Conservation (phyloP, 2,329 filamentous ascomycete species). For the Cryphonectria carpinicola region DNA sequence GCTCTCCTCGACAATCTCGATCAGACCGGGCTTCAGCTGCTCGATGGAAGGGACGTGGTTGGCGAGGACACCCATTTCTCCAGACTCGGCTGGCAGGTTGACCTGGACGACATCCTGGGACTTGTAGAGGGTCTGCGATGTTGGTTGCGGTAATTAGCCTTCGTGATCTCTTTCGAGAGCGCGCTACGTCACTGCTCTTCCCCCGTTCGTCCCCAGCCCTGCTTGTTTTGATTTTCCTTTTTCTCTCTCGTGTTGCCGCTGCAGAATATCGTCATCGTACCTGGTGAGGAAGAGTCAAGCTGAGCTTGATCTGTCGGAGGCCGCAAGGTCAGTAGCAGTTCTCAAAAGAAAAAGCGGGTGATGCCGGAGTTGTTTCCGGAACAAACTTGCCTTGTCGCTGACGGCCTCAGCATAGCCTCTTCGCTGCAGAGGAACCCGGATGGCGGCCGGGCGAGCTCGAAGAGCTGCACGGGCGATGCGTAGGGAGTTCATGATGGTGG, state of each 20-base stretch:
- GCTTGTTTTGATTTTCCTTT: not conserved
- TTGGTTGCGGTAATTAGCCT: constrained; percentile 56
- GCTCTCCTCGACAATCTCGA: constrained; percentile 94
- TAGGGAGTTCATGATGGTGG: constrained; percentile 84
- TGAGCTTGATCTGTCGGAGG: constrained; percentile 81
- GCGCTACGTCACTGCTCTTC: constrained; percentile 5
- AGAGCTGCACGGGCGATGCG: constrained; percentile 83
- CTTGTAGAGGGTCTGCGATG: constrained; percentile 67
- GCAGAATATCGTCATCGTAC: constrained; percentile 62
- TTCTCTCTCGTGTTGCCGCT: not conserved
- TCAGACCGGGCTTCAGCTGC: constrained; percentile 94
- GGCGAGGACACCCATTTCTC: constrained; percentile 99
- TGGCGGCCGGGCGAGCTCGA: constrained; percentile 76
- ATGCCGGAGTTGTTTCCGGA: constrained; percentile 26
- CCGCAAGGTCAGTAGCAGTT: constrained; percentile 25
- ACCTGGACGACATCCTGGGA: constrained; percentile 83
- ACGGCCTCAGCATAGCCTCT: constrained; percentile 90
- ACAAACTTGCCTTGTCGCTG: constrained; percentile 71
- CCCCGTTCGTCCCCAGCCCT: not conserved
- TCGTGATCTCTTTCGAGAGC: constrained; percentile 6
- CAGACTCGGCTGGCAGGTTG: constrained; percentile 97
- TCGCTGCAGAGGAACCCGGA: constrained; percentile 78
- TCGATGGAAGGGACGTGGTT: constrained; percentile 99
- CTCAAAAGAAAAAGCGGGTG: constrained; percentile 13
- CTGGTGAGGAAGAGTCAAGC: constrained; percentile 96